Evolutionary conservation across 331 rosid genomes (phyloP), one percentile per base, ranked within the genome.

Genomic region (Ulmus americana): DNA sequence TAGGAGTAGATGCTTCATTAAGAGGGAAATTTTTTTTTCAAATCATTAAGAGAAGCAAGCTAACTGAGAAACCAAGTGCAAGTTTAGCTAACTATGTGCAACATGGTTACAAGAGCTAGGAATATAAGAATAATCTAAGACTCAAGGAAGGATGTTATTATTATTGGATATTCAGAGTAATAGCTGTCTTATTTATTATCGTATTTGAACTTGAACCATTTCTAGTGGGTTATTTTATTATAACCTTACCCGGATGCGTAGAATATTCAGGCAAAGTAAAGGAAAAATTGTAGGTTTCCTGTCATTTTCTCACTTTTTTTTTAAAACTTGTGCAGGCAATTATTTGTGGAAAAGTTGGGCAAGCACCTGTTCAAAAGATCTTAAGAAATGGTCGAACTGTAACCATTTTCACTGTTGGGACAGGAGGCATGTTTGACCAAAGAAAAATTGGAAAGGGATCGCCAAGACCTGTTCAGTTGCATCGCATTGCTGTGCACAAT

Each of bases 301-400:
- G 11, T 39, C 7, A 58, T 56, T 56, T 0, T 59, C 1, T 13
- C 41, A 10, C 20, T 50, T 4, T 22, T 11, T 8, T 50, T 35
- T 52, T 45, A n/a, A n/a, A n/a, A n/a, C 42, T 1, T 39, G 39
- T 35, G 14, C 83, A 94, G 99, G 99, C 95, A 68, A 90, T 90
- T 70, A 79, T 94, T 68, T 94, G 99, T 71, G 99, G 97, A 78
- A 90, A 79, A 82, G 88, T 94, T 70, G 99, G 99, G 54, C 99
- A 89, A 79, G 65, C 81, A 57, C 97, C 99, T 42, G 88, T 94
- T 74, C 99, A 94, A 59, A 94, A 94, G 90, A 85, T 90, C 60
- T 81, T 94, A 79, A 85, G 99, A 78, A 90, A 84, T 79, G 97
- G 97, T 54, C 87, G 69, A 51, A 85, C 73, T 48, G 64, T 90